Conservation (phyloP, 257 asterid species). For the Voacanga thouarsii region DNA sequence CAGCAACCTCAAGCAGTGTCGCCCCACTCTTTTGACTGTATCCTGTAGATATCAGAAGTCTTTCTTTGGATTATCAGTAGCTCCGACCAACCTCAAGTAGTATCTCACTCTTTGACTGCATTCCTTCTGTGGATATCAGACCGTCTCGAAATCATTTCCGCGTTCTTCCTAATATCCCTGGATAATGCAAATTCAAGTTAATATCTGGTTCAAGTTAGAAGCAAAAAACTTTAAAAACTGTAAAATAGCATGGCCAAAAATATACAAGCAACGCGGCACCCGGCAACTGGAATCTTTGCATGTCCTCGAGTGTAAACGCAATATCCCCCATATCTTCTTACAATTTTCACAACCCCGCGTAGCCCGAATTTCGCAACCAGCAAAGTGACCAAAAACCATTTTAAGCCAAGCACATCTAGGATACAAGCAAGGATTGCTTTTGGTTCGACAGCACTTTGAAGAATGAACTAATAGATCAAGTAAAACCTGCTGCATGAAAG, state of each 20-base stretch:
- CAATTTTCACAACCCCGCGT: slow-evolving; percentile 43
- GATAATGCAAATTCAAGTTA: slow-evolving; percentile 1
- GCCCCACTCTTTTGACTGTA: neutral
- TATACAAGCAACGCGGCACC: slow-evolving; percentile 59
- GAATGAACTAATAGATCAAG: slow-evolving; percentile 45
- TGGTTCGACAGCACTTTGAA: slow-evolving; percentile 27
- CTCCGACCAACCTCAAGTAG: neutral
- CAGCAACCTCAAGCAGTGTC: neutral
- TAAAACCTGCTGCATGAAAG: slow-evolving; percentile 12
- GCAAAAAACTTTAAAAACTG: slow-evolving; percentile 7
- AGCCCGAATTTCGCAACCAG: slow-evolving; percentile 26
- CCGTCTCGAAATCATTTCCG: neutral
- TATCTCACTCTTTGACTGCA: neutral
- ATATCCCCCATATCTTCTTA: slow-evolving; percentile 36
- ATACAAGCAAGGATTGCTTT: slow-evolving; percentile 34
- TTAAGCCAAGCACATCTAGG: slow-evolving; percentile 32
- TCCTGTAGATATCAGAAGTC: neutral
- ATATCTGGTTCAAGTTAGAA: neutral
- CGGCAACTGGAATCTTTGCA: slow-evolving; percentile 41
- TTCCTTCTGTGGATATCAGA: neutral
- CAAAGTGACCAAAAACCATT: slow-evolving; percentile 33
- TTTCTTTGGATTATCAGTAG: neutral
- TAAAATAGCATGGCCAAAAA: slow-evolving; percentile 11
- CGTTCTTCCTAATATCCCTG: slow-evolving; percentile 15
- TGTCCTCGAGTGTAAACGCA: slow-evolving; percentile 32